These are phyloP conservation scores for Candida pseudoglaebosa DNA, from an alignment of 805 yeast species.

Conservation along the genomic window DNA sequence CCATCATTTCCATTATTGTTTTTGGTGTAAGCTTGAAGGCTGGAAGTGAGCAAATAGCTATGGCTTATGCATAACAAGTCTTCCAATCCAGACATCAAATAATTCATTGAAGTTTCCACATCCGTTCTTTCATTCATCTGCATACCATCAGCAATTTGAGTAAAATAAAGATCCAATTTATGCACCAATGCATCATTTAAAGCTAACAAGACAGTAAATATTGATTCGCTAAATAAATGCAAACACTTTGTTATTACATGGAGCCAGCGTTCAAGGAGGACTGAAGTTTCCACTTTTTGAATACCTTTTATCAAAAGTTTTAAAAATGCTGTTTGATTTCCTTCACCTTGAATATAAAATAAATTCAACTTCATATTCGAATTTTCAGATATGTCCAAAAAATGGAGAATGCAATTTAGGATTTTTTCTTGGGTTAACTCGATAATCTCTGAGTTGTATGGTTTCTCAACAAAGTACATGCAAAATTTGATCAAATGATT, in stretches of 20 bases:
- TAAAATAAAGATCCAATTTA: slow-evolving; percentile 33
- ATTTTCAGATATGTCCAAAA: slow-evolving; percentile 28
- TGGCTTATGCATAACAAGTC: slow-evolving; percentile 60
- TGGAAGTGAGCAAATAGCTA: slow-evolving; percentile 43
- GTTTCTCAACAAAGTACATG: slow-evolving; percentile 15
- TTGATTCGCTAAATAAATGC: slow-evolving; percentile 45
- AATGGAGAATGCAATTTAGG: slow-evolving; percentile 23
- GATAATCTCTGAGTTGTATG: slow-evolving; percentile 11
- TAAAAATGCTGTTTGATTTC: slow-evolving; percentile 29
- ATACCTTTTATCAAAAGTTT: slow-evolving; percentile 50
- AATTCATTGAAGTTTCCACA: slow-evolving; percentile 44
- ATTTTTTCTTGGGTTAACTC: slow-evolving; percentile 27
- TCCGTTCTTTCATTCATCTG: slow-evolving; percentile 16
- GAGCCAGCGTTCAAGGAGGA: slow-evolving; percentile 45
- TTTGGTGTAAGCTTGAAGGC: slow-evolving; percentile 12
- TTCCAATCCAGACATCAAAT: slow-evolving; percentile 58
- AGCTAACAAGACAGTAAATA: slow-evolving; percentile 53
- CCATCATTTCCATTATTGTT: slow-evolving; percentile 19
- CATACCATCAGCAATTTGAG: slow-evolving; percentile 16
- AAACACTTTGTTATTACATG: slow-evolving; percentile 49
- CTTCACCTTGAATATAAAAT: slow-evolving; percentile 27
- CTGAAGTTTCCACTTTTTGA: slow-evolving; percentile 39
- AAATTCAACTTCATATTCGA: slow-evolving; percentile 23
- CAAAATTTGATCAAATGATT: slow-evolving; percentile 36
- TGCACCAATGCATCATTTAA: slow-evolving; percentile 48